phyloP scores from a whole-genome alignment of 179 eudicot species.

The Spinacia oleracea region DNA sequence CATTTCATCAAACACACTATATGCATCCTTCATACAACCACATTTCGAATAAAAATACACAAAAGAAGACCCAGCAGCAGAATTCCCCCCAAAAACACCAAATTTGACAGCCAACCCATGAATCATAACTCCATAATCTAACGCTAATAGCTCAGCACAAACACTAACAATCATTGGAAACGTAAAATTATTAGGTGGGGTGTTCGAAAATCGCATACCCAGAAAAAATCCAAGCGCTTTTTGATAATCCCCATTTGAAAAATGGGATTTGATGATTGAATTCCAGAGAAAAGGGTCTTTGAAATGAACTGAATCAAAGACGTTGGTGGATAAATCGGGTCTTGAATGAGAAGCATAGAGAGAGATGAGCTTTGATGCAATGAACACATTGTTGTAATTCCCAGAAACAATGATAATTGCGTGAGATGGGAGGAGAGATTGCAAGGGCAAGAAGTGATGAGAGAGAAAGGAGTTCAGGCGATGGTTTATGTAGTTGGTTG shows the following conservation, averaged over 20 bases:
- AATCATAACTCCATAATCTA: conserved; percentile 39
- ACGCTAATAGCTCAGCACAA: conserved; percentile 48
- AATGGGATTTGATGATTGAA: conserved; percentile 71
- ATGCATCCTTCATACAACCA: conserved; percentile 52
- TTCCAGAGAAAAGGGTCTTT: conserved; percentile 80
- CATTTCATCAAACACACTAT: conserved; percentile 67
- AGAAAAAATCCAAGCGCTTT: conserved; percentile 48
- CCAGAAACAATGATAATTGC: conserved; percentile 59
- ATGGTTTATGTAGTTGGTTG: conserved; percentile 30
- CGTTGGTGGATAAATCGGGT: conserved; percentile 44
- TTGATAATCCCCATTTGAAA: conserved; percentile 50
- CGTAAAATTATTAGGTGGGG: conserved; percentile 54
- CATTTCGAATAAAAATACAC: conserved; percentile 67
- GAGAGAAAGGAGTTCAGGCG: conserved; percentile 46
- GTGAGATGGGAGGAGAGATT: conserved; percentile 50
- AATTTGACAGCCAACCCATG: conserved; percentile 60
- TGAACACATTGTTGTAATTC: conserved; percentile 50
- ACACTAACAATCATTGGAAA: conserved; percentile 68
- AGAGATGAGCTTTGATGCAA: conserved; percentile 77
- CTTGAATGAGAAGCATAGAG: conserved; percentile 41
- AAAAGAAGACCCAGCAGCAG: conserved; percentile 66
- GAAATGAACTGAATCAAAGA: conserved; percentile 43
- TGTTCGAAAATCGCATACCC: conserved; percentile 46
- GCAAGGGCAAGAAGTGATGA: conserved; percentile 21
- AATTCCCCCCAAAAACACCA: conserved; percentile 45